Evolutionary conservation across 805 yeast species (phyloP), one percentile per base, ranked within the genome.

Genomic region (Torulaspora maleeae): DNA sequence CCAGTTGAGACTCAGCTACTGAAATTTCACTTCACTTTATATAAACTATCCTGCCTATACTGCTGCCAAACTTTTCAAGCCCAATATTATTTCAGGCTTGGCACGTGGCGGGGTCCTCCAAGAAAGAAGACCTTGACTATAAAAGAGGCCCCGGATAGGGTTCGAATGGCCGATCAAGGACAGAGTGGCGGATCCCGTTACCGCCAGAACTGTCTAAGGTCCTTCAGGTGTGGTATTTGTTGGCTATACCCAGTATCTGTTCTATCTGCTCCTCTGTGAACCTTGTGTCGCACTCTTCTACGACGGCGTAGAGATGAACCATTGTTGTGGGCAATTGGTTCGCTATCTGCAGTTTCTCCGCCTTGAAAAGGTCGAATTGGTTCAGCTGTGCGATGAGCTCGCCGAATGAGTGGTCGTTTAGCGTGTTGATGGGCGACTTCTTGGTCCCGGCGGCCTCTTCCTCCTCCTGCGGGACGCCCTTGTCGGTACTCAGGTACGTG

Each of bases 261-360:
- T 79, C 76, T 39, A 86, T 73, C 48, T 81, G 74, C 1, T 78
- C 83, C 48, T 85, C 86, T n/a, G 70, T 67, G 56, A 89, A 83
- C 55, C 99, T 73, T 50, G 79, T 80, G 54, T 91, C 99, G 64
- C 96, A 91, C 60, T 93, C 98, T 60, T 91, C 99, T 1, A 91
- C 80, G 24, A 91, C 69, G 0, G 93, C 75, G 61, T 80, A 88
- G 41, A 91, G 71, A 29, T 79, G 82, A 10, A 90, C 96, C 72
- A 87, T 69, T 4, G 87, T 78, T 37, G 82, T 71, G 1, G 99
- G 99, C 24, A 87, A 73, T 6, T 81, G 72, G 62, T 91, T 90
- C 45, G 90, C 75, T 32, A 91, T 78, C 66, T 91, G 96, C 33
- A 91, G 69, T 53, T 82, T 79, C 59, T 91, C 99, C 20, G 86